Evolutionary conservation across 306 rosid genomes (phyloP), one percentile per base, ranked within the genome.

Genomic region (Quercus agrifolia): DNA sequence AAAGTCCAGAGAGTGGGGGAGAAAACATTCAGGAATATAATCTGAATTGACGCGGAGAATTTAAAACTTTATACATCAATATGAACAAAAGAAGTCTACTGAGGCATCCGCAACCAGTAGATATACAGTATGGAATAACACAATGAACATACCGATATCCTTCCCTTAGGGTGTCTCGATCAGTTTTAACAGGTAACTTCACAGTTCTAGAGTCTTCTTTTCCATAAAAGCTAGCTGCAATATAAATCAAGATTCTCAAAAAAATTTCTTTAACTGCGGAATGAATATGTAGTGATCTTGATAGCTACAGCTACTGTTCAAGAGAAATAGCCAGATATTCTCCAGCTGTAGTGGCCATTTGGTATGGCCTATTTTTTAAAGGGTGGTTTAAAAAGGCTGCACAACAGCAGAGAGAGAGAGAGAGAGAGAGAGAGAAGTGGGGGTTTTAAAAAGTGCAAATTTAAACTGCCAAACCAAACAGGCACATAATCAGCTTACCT

Each of bases 81-180:
- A 30, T 1, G 35, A 35, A 19, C 71, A 44, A 67, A 67, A 19
- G 71, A 25, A 21, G 25, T 33, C 51, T 33, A 67, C 5, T 8
- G 38, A 19, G 33, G 20, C 54, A 64, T 2, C 20, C 3, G 5
- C 70, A 64, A 18, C 46, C 44, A 30, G 18, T 31, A 14, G 70
- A 0, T 1, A 64, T 14, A 13, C 31, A 28, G 70, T 64, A 64
- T 35, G 28, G 18, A 30, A 38, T 67, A 73, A 71, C 55, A 78
- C 51, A 77, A 28, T 5, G 44, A 70, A 76, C 81, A 4, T 79
- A 92, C 99, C 97, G 85, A 78, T 93, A 90, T 77, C 98, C 97
- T 79, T 95, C 99, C 80, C 96, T 88, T 59, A 93, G 82, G 4
- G 99, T 91, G 83, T 95, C 99, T 77, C 89, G 87, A 88, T 95